Conservation (phyloP, 1,139 yeast genomes). For the Lodderomyces elongisporus region DNA sequence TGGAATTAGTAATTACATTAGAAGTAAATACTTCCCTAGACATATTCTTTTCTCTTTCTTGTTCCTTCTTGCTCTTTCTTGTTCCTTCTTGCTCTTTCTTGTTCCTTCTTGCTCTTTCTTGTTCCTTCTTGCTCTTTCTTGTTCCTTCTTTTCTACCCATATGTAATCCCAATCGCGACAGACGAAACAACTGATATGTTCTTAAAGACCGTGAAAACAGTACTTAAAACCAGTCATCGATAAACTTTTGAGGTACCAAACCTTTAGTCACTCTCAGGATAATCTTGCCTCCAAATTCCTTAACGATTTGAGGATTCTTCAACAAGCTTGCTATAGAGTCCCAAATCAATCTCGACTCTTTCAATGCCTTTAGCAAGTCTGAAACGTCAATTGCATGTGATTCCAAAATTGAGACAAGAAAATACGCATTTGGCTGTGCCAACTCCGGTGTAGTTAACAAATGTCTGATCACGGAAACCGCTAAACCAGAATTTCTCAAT, state of each 20-base stretch:
- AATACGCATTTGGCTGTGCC: conserved; percentile 25
- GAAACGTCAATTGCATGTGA: conserved; percentile 21
- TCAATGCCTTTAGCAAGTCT: conserved; percentile 20
- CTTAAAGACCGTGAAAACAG: too few relatives aligned
- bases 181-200: too few relatives aligned
- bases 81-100: too few relatives aligned
- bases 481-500: conserved; percentile 29
- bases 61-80: too few relatives aligned
- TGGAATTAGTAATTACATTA: too few relatives aligned
- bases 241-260: conserved; percentile 13
- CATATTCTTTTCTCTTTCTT: too few relatives aligned
- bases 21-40: too few relatives aligned
- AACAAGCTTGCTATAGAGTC: conserved; percentile 18
- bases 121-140: too few relatives aligned
- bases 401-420: conserved; percentile 19
- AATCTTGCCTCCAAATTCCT: conserved; percentile 16
- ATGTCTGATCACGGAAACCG: conserved; percentile 22
- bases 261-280: conserved; percentile 19
- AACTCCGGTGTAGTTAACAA: conserved; percentile 25
- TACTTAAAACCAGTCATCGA: conserved; percentile 2
- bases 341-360: conserved; percentile 19
- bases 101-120: too few relatives aligned
- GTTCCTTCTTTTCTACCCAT: too few relatives aligned
- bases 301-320: conserved; percentile 15
- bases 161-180: too few relatives aligned